Evolutionary conservation across 2,329 filamentous ascomycete species (phyloP), one percentile per base, ranked within the genome.

Genomic region (Alternaria ethzedia): DNA sequence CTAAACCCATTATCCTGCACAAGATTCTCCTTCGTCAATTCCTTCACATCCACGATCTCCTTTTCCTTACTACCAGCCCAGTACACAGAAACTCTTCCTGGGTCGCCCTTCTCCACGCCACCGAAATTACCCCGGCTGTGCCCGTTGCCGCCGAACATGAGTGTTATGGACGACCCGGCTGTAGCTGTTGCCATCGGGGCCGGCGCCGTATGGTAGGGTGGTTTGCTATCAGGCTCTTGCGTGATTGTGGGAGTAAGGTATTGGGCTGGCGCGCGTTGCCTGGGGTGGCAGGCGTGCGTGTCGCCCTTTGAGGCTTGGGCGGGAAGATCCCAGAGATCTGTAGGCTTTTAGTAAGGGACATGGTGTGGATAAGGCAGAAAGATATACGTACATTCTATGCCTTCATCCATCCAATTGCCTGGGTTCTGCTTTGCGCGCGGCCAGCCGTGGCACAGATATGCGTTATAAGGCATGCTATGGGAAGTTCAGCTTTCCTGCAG

Each of bases 121-220:
- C 73, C 73, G 20, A 70, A 75, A 17, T 61, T 54, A 8, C 73
- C 73, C n/a, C 73, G 70, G 0, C 61, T 61, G 47, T 75, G 72
- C 5, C 73, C 73, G 15, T 75, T 75, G 17, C 73, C 73, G 11
- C 73, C 73, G 17, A 70, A 75, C 69, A 73, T 69, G 21, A 75
- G 65, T 21, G 66, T 70, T 28, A 75, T 69, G 2, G 30, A 57
- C 1, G 57, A 54, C 4, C 72, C 72, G 1, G 72, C 61, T 6
- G 23, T 52, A 2, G 70, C 59, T 1, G 61, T 69, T 1, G 67
- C 68, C 70, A 74, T 75, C 2, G 63, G 67, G 4, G 71, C 72
- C 3, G 69, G 68, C 13, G 59, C 59, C 3, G 55, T 13, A 5
- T 65, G 49, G 7, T 20, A 6, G 13, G 49, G 49, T 13, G 49